These are phyloP conservation scores for Boletus subcaerulescens DNA, from an alignment of 768 basidiomycete species.

Conservation along the genomic window DNA sequence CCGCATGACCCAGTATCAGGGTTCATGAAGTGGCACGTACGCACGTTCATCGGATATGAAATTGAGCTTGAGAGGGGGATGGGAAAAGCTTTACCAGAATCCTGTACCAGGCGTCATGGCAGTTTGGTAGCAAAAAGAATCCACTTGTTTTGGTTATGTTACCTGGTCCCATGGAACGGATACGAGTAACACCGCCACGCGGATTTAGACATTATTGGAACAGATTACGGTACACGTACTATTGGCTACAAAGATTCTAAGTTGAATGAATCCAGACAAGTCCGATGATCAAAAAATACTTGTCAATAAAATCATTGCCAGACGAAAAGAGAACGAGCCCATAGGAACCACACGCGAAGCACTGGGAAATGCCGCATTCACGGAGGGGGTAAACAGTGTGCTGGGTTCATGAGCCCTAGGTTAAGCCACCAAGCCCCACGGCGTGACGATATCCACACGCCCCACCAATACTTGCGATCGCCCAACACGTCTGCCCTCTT, in stretches of 20 bases:
- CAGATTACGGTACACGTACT: constrained; percentile 4
- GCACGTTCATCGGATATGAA: too few species aligned
- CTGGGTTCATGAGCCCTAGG: constrained; percentile 38
- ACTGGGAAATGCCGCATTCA: not conserved
- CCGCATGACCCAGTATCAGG: too few species aligned
- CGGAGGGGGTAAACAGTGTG: constrained; percentile 6
- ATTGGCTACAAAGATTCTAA: constrained; percentile 16
- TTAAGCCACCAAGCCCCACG: constrained; percentile 45
- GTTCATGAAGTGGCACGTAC: too few species aligned
- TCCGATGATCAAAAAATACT: too few species aligned
- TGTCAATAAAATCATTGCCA: not conserved
- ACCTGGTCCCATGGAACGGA: too few species aligned
- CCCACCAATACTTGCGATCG: constrained; percentile 44
- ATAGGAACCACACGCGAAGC: too few species aligned
- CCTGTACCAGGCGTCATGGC: too few species aligned
- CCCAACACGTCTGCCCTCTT: constrained; percentile 52
- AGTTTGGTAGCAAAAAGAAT: too few species aligned
- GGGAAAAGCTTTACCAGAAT: too few species aligned
- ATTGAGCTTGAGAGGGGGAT: too few species aligned
- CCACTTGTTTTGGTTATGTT: too few species aligned
- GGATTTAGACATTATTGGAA: not conserved
- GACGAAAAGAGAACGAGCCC: not conserved
- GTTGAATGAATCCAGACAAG: not conserved
- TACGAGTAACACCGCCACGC: too few species aligned
- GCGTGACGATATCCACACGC: constrained; percentile 30